Evolutionary conservation across 345 rosid genomes (phyloP), one percentile per base, ranked within the genome.

Genomic region (Chamaenerion angustifolium): DNA sequence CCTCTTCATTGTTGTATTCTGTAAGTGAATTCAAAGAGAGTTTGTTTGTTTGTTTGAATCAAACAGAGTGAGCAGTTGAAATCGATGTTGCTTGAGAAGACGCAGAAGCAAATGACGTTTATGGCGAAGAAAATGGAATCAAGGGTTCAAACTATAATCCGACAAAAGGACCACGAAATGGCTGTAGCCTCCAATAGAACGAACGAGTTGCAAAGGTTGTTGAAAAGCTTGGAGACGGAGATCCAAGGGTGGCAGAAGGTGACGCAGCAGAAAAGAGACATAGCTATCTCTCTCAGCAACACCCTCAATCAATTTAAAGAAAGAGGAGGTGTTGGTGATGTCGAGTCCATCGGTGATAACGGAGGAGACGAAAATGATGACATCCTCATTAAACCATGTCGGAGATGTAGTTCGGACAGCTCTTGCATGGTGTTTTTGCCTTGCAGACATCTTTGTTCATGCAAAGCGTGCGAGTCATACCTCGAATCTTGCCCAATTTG

Each of bases 121-220:
- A 8, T 82, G 9, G 8, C 68, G 16, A 71, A 66, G 56, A 71
- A 56, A 17, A 55, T 71, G 45, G 92, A 78, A 42, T 45, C 56
- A 0, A 74, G 62, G 56, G 72, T 76, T 4, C 48, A 61, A n/a
- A 7, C 57, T 59, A 42, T 80, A 1, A 51, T 88, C 50, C 62
- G 63, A 23, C 80, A 73, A 23, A 88, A 76, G 43, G 86, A 88
- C 19, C 75, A 76, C 49, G 81, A 82, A 53, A 71, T 88, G 25
- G 64, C 69, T 0, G 60, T 56, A 46, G 92, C 83, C 0, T 57
- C 58, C 15, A 78, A 45, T 21, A 78, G 65, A 63, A 54, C 68
- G 45, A 68, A 64, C 64, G 92, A 82, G 47, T 78, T 85, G 1
- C 78, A 88, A 40, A 69, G 56, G 54, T 49, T 68, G 31, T 45